These are phyloP conservation scores for Skeletonema marinoi DNA, from an alignment of 108 stramenopile genomes.

Conservation along the genomic window DNA sequence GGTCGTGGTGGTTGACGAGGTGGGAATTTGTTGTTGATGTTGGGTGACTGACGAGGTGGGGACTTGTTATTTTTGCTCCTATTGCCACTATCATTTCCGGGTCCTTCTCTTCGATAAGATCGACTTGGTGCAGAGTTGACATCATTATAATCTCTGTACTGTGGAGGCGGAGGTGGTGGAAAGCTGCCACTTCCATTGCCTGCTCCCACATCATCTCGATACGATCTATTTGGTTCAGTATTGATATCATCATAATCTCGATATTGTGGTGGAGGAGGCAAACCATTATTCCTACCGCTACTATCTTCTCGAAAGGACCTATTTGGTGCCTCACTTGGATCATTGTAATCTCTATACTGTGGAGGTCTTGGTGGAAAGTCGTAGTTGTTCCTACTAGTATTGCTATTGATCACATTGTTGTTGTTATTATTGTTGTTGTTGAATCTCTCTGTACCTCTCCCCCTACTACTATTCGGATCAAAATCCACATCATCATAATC, in stretches of 20 bases:
- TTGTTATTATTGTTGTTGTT: neutral
- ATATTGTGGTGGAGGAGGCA: neutral
- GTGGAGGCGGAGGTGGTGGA: neutral
- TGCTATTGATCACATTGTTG: neutral
- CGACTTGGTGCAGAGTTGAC: neutral
- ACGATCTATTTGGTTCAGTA: neutral
- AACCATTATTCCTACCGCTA: too few species aligned
- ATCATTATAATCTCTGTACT: slow-evolving; percentile 3
- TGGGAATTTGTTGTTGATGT: neutral
- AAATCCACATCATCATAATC: neutral
- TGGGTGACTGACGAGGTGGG: too few species aligned
- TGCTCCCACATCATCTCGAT: neutral
- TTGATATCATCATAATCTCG: neutral
- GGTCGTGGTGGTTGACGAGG: neutral
- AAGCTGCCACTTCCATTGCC: neutral
- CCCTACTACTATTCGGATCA: slow-evolving; percentile 1
- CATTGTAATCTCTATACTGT: neutral
- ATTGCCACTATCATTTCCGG: neutral
- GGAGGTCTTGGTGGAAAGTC: neutral
- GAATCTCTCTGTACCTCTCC: neutral
- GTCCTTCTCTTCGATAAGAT: neutral
- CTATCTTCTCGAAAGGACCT: neutral
- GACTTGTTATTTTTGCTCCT: neutral
- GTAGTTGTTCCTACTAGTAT: too few species aligned
- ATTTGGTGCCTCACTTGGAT: neutral